Evolutionary conservation across 768 basidiomycete genomes (phyloP).

Genomic region (Mycena alexandri): DNA sequence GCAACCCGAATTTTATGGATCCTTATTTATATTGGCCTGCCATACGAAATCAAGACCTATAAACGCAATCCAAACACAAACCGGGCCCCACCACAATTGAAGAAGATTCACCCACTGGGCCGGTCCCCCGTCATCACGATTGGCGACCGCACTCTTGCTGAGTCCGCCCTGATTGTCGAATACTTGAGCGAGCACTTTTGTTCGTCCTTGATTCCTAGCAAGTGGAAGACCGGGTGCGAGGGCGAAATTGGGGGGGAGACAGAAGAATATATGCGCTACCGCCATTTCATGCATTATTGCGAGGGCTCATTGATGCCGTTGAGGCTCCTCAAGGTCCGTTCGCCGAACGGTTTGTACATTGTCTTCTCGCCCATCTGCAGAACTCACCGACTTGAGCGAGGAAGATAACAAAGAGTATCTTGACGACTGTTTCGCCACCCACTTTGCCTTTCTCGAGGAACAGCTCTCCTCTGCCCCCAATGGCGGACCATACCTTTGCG

Average conservation of each 20-base stretch:
- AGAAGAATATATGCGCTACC: not conserved
- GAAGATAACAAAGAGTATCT: not conserved
- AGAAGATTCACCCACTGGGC: constrained; percentile 49
- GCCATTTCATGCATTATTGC: constrained; percentile 9
- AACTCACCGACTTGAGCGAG: no score
- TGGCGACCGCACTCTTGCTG: constrained; percentile 51
- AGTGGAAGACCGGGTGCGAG: constrained; percentile 9
- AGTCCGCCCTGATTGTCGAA: constrained; percentile 51
- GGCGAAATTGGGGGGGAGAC: constrained; percentile 1
- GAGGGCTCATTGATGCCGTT: constrained; percentile 5
- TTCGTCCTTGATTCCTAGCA: constrained; percentile 36
- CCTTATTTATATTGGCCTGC: constrained; percentile 56
- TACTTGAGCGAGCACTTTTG: constrained; percentile 27
- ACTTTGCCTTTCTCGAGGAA: constrained; percentile 17
- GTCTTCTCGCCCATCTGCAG: no score
- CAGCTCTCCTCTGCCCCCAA: constrained; percentile 21
- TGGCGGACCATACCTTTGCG: constrained; percentile 28
- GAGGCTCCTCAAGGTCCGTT: no score
- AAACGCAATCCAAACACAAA: constrained; percentile 35
- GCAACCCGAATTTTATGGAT: constrained; percentile 54
- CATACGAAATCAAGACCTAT: constrained; percentile 52
- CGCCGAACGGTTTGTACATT: no score
- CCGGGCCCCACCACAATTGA: constrained; percentile 50
- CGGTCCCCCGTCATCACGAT: constrained; percentile 54
- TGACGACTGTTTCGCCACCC: not conserved